A percentile compares a stretch with the other conserved stretches of the same genome.
These are phyloP conservation scores for Fusarium liriodendri DNA, from an alignment of 2,329 filamentous ascomycete genomes.

Conservation along the genomic window DNA sequence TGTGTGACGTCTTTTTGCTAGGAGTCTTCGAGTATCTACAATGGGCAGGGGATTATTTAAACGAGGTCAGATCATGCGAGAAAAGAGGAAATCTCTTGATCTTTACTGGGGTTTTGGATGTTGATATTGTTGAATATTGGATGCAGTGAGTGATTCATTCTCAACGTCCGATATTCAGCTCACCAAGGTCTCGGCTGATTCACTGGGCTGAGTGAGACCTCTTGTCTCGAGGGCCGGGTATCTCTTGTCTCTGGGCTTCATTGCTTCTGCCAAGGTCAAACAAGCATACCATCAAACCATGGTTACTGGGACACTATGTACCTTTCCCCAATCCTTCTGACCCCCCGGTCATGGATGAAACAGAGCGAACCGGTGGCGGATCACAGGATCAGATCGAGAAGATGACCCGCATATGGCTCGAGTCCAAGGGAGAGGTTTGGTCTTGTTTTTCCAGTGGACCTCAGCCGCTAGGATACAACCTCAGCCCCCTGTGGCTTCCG, in stretches of 20 bases:
- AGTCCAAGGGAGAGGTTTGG: background rate
- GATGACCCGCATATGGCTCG: slow-evolving; percentile 22
- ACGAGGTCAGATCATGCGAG: background rate
- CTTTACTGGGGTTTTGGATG: background rate
- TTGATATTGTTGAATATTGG: background rate
- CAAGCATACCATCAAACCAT: background rate
- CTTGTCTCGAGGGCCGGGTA: background rate
- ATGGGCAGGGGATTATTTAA: background rate
- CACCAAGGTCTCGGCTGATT: background rate
- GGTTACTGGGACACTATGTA: background rate
- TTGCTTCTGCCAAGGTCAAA: background rate
- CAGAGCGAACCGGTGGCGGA: slow-evolving; percentile 15
- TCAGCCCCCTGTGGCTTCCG: slow-evolving; percentile 28
- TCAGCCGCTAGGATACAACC: background rate
- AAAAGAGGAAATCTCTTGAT: background rate
- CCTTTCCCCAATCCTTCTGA: background rate
- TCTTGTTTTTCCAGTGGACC: background rate
- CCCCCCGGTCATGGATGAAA: slow-evolving; percentile 21
- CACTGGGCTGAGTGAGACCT: background rate
- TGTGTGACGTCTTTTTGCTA: background rate
- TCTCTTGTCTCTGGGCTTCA: background rate
- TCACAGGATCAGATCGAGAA: slow-evolving; percentile 21
- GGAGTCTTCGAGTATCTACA: background rate
- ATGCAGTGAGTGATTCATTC: background rate
- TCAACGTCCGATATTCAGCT: background rate